Conservation (phyloP, 2,329 filamentous ascomycete species). For the Calonectria montana region DNA sequence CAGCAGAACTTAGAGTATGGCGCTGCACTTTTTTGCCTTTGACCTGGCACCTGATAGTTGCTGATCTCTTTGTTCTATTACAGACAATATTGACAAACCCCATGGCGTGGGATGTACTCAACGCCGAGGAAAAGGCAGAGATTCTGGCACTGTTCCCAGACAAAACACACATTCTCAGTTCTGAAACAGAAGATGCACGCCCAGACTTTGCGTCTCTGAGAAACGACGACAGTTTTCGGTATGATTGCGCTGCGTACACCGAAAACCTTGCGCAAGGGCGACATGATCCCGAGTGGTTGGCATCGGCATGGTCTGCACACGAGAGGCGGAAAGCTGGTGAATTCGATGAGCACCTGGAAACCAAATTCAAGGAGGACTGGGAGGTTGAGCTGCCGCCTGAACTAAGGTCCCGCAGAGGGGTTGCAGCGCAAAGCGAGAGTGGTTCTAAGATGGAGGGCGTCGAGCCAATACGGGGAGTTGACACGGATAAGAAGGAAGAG, state of each 20-base stretch:
- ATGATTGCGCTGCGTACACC: slow-evolving; percentile 58
- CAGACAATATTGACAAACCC: slow-evolving; percentile 53
- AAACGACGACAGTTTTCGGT: slow-evolving; percentile 60
- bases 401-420: slow-evolving; percentile 36
- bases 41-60: background rate
- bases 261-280: slow-evolving; percentile 59
- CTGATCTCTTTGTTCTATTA: background rate
- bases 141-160: slow-evolving; percentile 54
- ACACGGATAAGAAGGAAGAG: background rate
- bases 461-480: background rate
- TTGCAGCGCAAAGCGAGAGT: background rate
- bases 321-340: slow-evolving; percentile 59
- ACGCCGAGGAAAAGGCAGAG: slow-evolving; percentile 47
- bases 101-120: slow-evolving; percentile 52
- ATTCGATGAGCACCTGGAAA: slow-evolving; percentile 60
- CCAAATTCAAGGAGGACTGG: slow-evolving; percentile 62
- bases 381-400: slow-evolving; percentile 52
- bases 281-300: slow-evolving; percentile 65
- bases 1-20: slow-evolving; percentile 51
- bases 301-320: slow-evolving; percentile 63
- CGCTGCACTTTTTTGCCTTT: background rate
- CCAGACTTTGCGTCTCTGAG: slow-evolving; percentile 56
- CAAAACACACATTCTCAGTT: slow-evolving; percentile 50
- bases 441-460: slow-evolving; percentile 29
- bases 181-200: slow-evolving; percentile 49